Evolutionary conservation across 1,284 basidiomycete genomes (phyloP), one percentile per base, ranked within the genome.

Genomic region (Boletus sp.): DNA sequence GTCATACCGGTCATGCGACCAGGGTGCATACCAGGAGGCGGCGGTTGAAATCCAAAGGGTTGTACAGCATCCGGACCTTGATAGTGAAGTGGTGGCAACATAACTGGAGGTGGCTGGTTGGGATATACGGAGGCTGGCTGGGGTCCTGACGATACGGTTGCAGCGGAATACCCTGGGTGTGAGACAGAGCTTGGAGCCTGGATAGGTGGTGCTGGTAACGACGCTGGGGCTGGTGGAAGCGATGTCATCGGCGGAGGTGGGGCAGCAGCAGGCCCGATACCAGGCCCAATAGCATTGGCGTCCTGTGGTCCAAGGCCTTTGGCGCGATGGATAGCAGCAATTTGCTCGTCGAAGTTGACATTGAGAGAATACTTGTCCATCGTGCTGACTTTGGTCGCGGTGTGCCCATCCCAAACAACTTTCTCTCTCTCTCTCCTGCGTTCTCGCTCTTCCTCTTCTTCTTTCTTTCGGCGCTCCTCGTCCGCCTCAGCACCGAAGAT

Each of bases 391-490:
- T 93, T 94, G 43, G 90, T 88, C 41, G 89, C 87, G 3, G 92
- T 93, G 68, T 95, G 93, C 60, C 93, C 94, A 68, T 96, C 93
- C 93, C 94, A 96, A 49, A 94, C 87, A 56, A 91, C 88, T 68
- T 90, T 94, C 69, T 94, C 93, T 64, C 82, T 82, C 66, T 94
- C 91, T 64, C 81, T 85, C 56, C 90, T 74, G 57, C 78, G 79
- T 54, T 84, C 78, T 46, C 79, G 75, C 62, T 92, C 90, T 56
- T 88, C 86, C 46, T 91, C 91, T 53, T 94, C 92, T 60, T 92
- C 86, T 44, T 76, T 76, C 72, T 88, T 90, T 50, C 91, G 78
- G 52, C 84, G 76, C 57, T 91, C 91, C 63, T 95, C 93, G 65
- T 94, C 92, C 39, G 80, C 86, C 62, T 89, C 91, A 8, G 85